Evolutionary conservation across 495 filamentous ascomycete genomes (phyloP).

Genomic region (Talaromyces adpressus): DNA sequence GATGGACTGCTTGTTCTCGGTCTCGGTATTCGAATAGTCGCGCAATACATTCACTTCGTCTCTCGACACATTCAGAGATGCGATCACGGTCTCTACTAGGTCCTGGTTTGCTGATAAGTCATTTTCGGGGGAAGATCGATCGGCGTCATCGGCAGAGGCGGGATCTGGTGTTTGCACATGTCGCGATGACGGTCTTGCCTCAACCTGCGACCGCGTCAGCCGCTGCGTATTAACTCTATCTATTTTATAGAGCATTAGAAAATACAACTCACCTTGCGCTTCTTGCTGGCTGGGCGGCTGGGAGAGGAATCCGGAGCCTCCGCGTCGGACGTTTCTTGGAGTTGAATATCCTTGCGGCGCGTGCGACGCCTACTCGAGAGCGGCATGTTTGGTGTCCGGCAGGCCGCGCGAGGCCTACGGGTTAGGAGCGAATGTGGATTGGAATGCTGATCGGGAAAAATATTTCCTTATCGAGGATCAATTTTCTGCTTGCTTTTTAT

Average conservation of each 20-base stretch:
- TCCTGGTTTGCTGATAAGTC: constrained; percentile 51
- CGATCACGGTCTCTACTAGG: constrained; percentile 66
- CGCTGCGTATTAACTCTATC: no score
- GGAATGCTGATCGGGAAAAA: background rate
- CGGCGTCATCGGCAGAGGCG: constrained; percentile 36
- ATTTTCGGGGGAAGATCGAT: constrained; percentile 42
- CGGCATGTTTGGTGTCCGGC: constrained; percentile 29
- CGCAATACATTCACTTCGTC: constrained; percentile 59
- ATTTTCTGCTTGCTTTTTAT: background rate
- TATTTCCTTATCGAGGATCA: background rate
- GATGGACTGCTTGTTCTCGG: constrained; percentile 62
- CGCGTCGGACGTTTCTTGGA: constrained; percentile 42
- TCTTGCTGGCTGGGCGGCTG: constrained; percentile 63
- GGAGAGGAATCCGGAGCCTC: constrained; percentile 61
- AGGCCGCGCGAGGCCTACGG: background rate
- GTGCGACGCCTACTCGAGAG: constrained; percentile 46
- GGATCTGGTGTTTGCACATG: constrained; percentile 21
- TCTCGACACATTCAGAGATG: constrained; percentile 53
- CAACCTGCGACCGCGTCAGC: constrained; percentile 23
- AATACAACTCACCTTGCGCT: constrained; percentile 57
- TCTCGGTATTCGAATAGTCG: constrained; percentile 69
- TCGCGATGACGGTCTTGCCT: constrained; percentile 24
- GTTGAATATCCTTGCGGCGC: constrained; percentile 41
- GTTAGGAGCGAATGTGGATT: background rate
- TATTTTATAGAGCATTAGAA: background rate